phyloP scores from a whole-genome alignment of 2,329 filamentous ascomycete genomes.

The Fusarium dimerum region DNA sequence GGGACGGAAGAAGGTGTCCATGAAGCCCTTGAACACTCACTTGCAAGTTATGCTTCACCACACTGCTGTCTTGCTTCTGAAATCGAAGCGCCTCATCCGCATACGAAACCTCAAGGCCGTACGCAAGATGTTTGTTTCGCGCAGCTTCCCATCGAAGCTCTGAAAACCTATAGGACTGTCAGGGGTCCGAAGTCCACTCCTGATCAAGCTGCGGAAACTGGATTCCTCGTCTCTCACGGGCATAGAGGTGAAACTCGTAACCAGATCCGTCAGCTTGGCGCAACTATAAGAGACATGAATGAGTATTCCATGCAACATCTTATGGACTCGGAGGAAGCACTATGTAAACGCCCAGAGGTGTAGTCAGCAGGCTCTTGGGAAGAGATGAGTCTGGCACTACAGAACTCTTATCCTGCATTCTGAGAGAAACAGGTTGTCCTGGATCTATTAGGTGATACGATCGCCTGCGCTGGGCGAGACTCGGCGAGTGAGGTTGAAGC shows the following conservation, averaged over 20 bases:
- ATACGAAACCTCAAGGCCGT: slow-evolving; percentile 5
- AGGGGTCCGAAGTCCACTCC: slow-evolving; percentile 7
- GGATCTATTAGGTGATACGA: not conserved
- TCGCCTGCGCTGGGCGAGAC: slow-evolving; percentile 1
- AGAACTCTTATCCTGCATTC: slow-evolving; percentile 1
- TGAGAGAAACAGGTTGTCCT: slow-evolving; percentile 6
- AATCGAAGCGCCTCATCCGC: slow-evolving; percentile 9
- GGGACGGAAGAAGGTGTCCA: slow-evolving; percentile 37
- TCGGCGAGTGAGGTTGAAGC: not conserved
- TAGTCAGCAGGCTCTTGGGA: slow-evolving; percentile 1
- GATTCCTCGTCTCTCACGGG: not conserved
- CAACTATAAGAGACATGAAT: not conserved
- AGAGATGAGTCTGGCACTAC: slow-evolving; percentile 1
- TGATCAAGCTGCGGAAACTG: slow-evolving; percentile 1
- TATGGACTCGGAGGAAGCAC: slow-evolving; percentile 3
- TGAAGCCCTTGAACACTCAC: slow-evolving; percentile 37
- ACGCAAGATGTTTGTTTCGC: slow-evolving; percentile 2
- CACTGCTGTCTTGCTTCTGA: slow-evolving; percentile 4
- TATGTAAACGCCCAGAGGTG: not conserved
- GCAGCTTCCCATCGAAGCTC: slow-evolving; percentile 1
- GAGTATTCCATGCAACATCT: not conserved
- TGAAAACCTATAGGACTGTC: not conserved
- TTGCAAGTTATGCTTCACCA: slow-evolving; percentile 41
- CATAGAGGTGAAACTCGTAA: slow-evolving; percentile 1
- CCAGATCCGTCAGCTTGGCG: not conserved